phyloP scores from a whole-genome alignment of 225 moss, liverwort and hornwort species.

The Thuidium tamariscinum region DNA sequence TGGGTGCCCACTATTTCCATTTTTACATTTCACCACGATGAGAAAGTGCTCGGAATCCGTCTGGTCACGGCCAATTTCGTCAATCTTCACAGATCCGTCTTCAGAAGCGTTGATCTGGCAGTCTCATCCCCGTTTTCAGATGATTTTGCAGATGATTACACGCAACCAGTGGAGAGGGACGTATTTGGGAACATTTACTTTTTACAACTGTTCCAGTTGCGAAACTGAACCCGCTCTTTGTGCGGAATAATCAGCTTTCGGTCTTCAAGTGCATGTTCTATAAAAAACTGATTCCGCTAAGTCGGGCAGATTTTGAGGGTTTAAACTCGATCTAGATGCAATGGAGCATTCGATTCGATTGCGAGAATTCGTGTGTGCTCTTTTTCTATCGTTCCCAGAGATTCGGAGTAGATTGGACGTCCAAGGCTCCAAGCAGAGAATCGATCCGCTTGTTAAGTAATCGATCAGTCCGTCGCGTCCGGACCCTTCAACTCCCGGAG shows the following conservation, averaged over 20 bases:
- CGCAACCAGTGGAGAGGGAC: not conserved
- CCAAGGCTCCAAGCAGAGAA: no score
- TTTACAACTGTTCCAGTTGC: not conserved
- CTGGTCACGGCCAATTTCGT: not conserved
- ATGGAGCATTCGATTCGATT: not conserved
- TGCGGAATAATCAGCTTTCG: not conserved
- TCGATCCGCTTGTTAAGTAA: not conserved
- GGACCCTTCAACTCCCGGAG: not conserved
- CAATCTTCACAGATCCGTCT: not conserved
- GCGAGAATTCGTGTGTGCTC: not conserved
- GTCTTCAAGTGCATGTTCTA: not conserved
- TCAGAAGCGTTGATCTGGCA: not conserved
- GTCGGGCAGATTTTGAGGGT: not conserved
- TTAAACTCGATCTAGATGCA: not conserved
- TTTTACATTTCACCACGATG: not conserved
- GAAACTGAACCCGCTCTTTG: no score
- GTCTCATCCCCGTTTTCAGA: not conserved
- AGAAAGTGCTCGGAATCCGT: not conserved
- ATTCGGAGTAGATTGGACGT: not conserved
- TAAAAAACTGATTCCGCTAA: not conserved
- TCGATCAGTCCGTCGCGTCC: not conserved
- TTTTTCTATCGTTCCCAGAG: not conserved
- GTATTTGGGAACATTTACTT: not conserved
- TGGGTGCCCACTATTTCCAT: not conserved
- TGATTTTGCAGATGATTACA: not conserved